A percentile compares a stretch with the other conserved stretches of the same genome.
These are phyloP conservation scores for Claviceps spartinae DNA, from an alignment of 2,329 filamentous ascomycete genomes.

Conservation along the genomic window DNA sequence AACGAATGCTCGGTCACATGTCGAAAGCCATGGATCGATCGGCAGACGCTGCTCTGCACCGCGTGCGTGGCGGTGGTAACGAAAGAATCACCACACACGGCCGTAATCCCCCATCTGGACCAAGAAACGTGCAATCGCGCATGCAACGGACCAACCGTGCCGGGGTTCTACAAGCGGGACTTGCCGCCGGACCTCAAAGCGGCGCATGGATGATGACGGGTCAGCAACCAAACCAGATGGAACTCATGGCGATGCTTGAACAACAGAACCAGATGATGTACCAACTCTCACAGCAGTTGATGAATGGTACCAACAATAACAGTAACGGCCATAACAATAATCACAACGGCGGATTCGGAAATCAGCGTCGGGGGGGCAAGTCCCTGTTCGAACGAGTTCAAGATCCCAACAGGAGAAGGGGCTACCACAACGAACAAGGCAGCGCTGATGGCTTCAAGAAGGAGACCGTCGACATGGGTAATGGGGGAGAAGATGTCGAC, in stretches of 20 bases:
- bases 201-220: conserved; percentile 35
- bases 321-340: conserved; percentile 17
- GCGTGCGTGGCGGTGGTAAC: conserved; percentile 59
- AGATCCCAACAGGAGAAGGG: conserved; percentile 30
- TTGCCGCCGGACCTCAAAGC: conserved; percentile 25
- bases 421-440: conserved; percentile 25
- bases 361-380: conserved; percentile 30
- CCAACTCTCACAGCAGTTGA: conserved; percentile 51
- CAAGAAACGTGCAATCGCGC: conserved; percentile 40
- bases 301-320: conserved; percentile 36
- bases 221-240: conserved; percentile 35
- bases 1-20: conserved; percentile 75
- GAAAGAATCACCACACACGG: conserved; percentile 72
- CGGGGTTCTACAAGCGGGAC: conserved; percentile 35
- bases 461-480: conserved; percentile 14
- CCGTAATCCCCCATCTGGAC: conserved; percentile 59
- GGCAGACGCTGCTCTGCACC: conserved; percentile 63
- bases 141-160: conserved; percentile 33
- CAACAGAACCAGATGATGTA: conserved; percentile 81
- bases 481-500: conserved; percentile 48
- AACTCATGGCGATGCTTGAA: conserved; percentile 65
- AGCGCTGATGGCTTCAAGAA: conserved; percentile 20
- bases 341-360: conserved; percentile 9
- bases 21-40: conserved; percentile 70
- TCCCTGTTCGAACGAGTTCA: conserved; percentile 68